These are phyloP conservation scores for Annulohypoxylon stygium DNA, from an alignment of 495 filamentous ascomycete species.

Conservation along the genomic window DNA sequence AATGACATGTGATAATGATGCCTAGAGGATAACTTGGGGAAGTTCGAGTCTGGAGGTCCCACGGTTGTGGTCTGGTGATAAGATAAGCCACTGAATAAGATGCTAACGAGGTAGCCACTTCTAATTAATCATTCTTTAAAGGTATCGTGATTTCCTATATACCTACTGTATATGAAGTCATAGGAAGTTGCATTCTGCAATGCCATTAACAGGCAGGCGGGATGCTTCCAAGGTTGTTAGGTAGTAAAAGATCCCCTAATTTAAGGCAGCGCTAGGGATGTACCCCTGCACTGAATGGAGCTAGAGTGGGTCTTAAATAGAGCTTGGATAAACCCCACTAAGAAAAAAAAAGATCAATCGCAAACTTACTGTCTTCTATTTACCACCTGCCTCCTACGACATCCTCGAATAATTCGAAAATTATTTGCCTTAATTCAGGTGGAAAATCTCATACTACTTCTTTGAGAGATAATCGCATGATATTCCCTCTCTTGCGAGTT, in stretches of 20 bases:
- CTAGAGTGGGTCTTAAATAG: constrained; percentile 4
- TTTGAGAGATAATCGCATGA: constrained; percentile 36
- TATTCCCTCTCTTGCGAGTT: neutral
- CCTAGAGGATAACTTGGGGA: neutral
- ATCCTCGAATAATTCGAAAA: too few species aligned
- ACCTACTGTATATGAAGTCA: neutral
- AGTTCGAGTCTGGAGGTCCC: neutral
- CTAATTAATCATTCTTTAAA: neutral
- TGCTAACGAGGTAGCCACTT: neutral
- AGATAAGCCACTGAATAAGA: neutral
- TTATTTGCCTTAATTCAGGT: neutral
- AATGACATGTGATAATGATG: neutral
- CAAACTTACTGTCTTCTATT: neutral
- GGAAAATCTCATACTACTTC: neutral
- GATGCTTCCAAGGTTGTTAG: neutral
- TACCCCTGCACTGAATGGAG: constrained; percentile 35
- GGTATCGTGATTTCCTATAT: neutral
- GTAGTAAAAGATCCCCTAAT: neutral
- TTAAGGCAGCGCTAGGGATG: neutral
- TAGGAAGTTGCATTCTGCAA: neutral
- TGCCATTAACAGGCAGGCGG: neutral
- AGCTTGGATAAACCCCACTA: constrained; percentile 1
- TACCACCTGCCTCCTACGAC: neutral
- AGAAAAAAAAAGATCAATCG: neutral
- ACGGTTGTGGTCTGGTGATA: neutral